Conservation (phyloP, 352 stramenopile genomes). For the Phytophthora lateralis region DNA sequence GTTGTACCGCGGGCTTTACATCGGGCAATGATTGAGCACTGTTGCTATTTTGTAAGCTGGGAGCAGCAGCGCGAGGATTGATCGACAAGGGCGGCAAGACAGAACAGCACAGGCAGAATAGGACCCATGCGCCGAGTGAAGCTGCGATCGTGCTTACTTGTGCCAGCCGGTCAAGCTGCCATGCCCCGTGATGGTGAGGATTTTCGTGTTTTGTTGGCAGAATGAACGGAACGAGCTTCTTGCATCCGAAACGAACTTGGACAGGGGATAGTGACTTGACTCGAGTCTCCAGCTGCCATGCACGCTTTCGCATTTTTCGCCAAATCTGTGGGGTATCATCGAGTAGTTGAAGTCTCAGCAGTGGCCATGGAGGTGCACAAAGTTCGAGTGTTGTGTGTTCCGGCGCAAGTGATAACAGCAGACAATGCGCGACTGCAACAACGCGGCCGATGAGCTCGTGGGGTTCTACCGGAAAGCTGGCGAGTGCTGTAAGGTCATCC, state of each 20-base stretch:
- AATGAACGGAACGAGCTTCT: conserved; percentile 33
- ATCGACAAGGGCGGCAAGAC: conserved; percentile 1
- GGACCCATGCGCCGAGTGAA: conserved; percentile 49
- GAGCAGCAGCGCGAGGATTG: background rate
- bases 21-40: background rate
- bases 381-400: conserved; percentile 37
- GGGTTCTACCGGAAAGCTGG: conserved; percentile 45
- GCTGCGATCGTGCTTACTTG: conserved; percentile 57
- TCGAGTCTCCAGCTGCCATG: conserved; percentile 36
- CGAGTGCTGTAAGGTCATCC: conserved; percentile 50
- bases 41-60: background rate
- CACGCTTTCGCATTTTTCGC: conserved; percentile 47
- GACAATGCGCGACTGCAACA: conserved; percentile 40
- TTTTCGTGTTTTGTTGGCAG: conserved; percentile 2
- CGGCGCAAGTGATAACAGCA: conserved; percentile 48
- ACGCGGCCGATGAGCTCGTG: conserved; percentile 48
- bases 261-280: conserved; percentile 24
- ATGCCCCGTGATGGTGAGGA: background rate
- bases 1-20: background rate
- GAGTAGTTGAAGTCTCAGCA: conserved; percentile 64
- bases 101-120: conserved; percentile 45
- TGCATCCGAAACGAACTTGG: conserved; percentile 49
- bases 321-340: conserved; percentile 34
- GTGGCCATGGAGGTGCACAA: conserved; percentile 40
- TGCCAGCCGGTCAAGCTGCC: conserved; percentile 26